Percentiles rank a stretch among this genome's conserved stretches.
phyloP scores from a whole-genome alignment of 768 basidiomycete genomes.

The Lentinus brumalis region DNA sequence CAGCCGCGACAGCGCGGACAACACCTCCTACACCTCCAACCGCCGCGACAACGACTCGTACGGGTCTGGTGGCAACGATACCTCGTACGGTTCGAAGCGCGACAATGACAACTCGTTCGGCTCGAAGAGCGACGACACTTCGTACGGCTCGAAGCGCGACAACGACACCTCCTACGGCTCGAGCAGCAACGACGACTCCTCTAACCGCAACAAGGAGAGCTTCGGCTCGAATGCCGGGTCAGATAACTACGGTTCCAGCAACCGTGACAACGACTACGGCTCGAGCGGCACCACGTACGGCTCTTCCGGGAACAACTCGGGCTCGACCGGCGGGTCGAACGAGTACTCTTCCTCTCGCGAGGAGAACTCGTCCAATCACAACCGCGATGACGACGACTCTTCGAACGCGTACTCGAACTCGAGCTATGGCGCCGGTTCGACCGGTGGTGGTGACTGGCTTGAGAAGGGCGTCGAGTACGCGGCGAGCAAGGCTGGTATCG shows the following conservation, averaged over 20 bases:
- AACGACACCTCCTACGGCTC: constrained; percentile 11
- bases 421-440: constrained; percentile 23
- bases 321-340: constrained; percentile 24
- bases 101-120: constrained; percentile 10
- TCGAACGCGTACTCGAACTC: constrained; percentile 24
- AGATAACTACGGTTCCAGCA: constrained; percentile 1
- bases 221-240: neutral
- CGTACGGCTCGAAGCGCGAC: constrained; percentile 4
- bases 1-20: constrained; percentile 11
- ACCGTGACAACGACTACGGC: neutral
- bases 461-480: constrained; percentile 41
- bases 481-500: constrained; percentile 44
- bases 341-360: constrained; percentile 24
- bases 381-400: constrained; percentile 20
- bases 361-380: constrained; percentile 6
- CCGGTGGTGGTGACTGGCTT: constrained; percentile 34
- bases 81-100: neutral
- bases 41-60: neutral
- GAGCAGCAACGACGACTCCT: constrained; percentile 11
- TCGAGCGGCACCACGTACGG: constrained; percentile 10
- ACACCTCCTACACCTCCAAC: neutral
- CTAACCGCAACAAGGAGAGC: neutral
- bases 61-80: constrained; percentile 3
- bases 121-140: constrained; percentile 8
- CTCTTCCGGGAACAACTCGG: constrained; percentile 13